A percentile compares a stretch with the other conserved stretches of the same genome.
phyloP scores from a whole-genome alignment of 1,139 yeast species.

The Protomyces arabidopsidicola region DNA sequence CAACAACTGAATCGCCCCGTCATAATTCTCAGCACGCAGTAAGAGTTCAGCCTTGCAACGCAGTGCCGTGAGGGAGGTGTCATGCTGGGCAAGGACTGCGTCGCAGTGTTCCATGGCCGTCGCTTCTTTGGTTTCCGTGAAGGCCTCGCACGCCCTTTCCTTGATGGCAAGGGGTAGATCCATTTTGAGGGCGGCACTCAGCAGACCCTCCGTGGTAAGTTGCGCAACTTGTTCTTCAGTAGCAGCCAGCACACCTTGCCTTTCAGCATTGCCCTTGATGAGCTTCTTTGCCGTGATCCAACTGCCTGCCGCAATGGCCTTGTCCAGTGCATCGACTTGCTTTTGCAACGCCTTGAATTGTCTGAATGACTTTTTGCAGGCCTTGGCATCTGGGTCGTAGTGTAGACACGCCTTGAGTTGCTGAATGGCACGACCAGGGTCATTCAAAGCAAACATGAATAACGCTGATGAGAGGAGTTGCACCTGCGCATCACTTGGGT shows the following conservation, averaged over 20 bases:
- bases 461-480: slow-evolving; percentile 42
- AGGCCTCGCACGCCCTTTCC: slow-evolving; percentile 50
- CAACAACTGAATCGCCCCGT: slow-evolving; percentile 46
- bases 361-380: slow-evolving; percentile 51
- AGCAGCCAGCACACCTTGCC: slow-evolving; percentile 22
- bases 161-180: slow-evolving; percentile 39
- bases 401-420: slow-evolving; percentile 59
- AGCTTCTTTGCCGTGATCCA: slow-evolving; percentile 31
- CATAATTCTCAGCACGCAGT: slow-evolving; percentile 44
- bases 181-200: slow-evolving; percentile 25
- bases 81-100: slow-evolving; percentile 38
- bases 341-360: slow-evolving; percentile 45
- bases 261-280: slow-evolving; percentile 18
- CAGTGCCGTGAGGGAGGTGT: slow-evolving; percentile 47
- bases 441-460: slow-evolving; percentile 50
- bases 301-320: slow-evolving; percentile 25
- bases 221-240: slow-evolving; percentile 13
- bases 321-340: slow-evolving; percentile 33
- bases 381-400: slow-evolving; percentile 59
- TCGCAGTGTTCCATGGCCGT: slow-evolving; percentile 44
- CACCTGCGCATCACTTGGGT: slow-evolving; percentile 30
- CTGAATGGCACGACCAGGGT: slow-evolving; percentile 50
- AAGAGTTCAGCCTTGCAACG: slow-evolving; percentile 48
- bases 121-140: slow-evolving; percentile 40
- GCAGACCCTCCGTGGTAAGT: slow-evolving; percentile 13